These are phyloP conservation scores for Salix caprea DNA, from an alignment of 345 rosid genomes.

Conservation along the genomic window DNA sequence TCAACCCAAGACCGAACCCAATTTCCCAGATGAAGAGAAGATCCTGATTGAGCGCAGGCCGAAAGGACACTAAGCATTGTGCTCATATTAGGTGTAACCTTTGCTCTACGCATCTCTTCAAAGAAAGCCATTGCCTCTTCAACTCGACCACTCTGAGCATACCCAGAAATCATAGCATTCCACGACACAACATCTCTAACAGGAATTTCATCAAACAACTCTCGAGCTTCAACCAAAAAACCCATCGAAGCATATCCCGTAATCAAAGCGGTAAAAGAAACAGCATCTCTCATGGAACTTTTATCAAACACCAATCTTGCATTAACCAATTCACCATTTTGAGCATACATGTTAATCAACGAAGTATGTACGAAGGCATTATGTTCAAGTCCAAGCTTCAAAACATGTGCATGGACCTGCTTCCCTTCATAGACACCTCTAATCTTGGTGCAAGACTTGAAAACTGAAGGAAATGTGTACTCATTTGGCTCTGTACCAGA, in stretches of 20 bases:
- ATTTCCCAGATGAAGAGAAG: constrained; percentile 45
- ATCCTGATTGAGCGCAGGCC: constrained; percentile 59
- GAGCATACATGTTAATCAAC: constrained; percentile 59
- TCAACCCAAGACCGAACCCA: constrained; percentile 46
- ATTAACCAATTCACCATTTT: constrained; percentile 33
- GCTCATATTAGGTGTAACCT: constrained; percentile 49
- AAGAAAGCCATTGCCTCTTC: constrained; percentile 51
- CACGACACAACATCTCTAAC: constrained; percentile 44
- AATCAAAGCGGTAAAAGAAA: constrained; percentile 62
- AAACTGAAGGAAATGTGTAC: constrained; percentile 56
- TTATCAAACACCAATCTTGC: constrained; percentile 50
- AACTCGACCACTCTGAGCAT: constrained; percentile 35
- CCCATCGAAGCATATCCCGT: constrained; percentile 40
- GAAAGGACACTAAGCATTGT: constrained; percentile 60
- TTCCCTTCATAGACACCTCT: constrained; percentile 38
- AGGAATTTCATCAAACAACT: constrained; percentile 62
- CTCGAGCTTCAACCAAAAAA: constrained; percentile 31
- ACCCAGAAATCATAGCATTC: constrained; percentile 60
- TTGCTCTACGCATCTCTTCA: constrained; percentile 42
- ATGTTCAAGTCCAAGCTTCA: constrained; percentile 50
- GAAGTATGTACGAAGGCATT: constrained; percentile 64
- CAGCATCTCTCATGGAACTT: constrained; percentile 47
- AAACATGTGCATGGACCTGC: constrained; percentile 44
- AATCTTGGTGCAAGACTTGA: constrained; percentile 54
- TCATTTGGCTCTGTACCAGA: constrained; percentile 47